Evolutionary conservation across 768 basidiomycete genomes (phyloP), one percentile per base, ranked within the genome.

Genomic region (Tylopilus balloui): DNA sequence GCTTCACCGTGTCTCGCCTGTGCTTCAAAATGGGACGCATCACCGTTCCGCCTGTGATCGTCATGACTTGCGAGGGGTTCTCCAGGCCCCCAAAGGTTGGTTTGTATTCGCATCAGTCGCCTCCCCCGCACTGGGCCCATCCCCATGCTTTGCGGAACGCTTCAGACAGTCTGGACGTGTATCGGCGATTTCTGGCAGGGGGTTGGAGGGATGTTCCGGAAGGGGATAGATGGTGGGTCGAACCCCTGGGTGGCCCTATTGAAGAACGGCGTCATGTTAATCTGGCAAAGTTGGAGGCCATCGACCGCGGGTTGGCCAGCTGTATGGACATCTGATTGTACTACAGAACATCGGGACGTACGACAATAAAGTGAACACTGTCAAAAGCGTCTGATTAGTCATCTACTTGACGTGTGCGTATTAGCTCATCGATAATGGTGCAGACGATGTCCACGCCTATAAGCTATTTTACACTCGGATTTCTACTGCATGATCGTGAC

Each of bases 21-120:
- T 85, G 83, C 61, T 85, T 80, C 74, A 88, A 88, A 62, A 61
- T 78, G 21, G 82, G 81, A 1, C 75, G 84, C 2, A 81, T 87
- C 52, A 87, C 84, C 12, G 76, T 88, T 42, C 85, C 86, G 2
- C 86, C 86, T 29, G 71, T 73, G 7, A 56, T 88, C 50, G 78
- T 78, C 13, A 60, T 85, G 38, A 81, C 79, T 2, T 51, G 68
- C 10, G 80, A 82, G 49, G 86, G 86, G 0, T 78, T 83, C 56
- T 59, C 52, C 36, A 47, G 52, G 8, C 57, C 65, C 3, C 53
- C 57, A 0, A n/a, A 36, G 11, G 37, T 35, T 10, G 55, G 58
- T 3, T 52, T 54, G 6, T 47, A 54, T 21, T 53, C 57, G 7
- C 35, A 42, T 25, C 51, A 41, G 27, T 34, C 39, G 1, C 52